Base-by-base conservation (phyloP, 768 basidiomycete species). In the Cyclocybe cylindracea region DNA sequence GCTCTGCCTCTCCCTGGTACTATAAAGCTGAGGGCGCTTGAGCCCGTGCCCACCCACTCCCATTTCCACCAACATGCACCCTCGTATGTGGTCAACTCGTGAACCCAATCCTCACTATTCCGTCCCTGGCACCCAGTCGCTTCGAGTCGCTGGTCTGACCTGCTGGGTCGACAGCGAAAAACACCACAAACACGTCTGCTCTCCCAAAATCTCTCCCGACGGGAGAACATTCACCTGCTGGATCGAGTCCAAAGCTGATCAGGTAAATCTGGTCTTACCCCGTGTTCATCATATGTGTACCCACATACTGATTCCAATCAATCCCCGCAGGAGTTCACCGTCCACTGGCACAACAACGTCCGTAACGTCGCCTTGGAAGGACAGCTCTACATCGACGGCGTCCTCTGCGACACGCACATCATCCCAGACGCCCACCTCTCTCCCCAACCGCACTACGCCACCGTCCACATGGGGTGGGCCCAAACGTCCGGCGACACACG, bases 401-500 rank as follows among this genome's bases (percentile, higher is more conserved):
- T 58, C 7, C 55, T 52, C 16, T 65, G 63, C 44, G 63, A 66
- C 46, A 62, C 39, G n/a, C 65, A 66, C 39, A 61, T 66, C 44
- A 61, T 66, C 55, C 51, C 62, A 14, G 65, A 66, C 46, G 62
- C 57, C 39, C 10, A 14, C 1, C 37, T 38, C n/a, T 65, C 43
- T 47, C 65, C 65, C 14, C 34, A 44, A 44, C 46, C 63, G 35
- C 57, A 59, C 18, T 60, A 59, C n/a, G 53, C 59, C 32, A 61
- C 57, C 33, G 56, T 63, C 5, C 61, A 60, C 5, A 55, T 66
- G 32, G 67, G 67, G 10, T 66, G 64, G 36, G 61, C 64, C 9
- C 60, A 67, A 32, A 68, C 65, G 5, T 68, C 68, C 7, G 63
- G 66, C 34, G 65, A 58, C 43, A 69, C 63, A 31, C 60, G 64